A percentile compares a stretch with the other conserved stretches of the same genome.
Evolutionary conservation across 2,329 filamentous ascomycete species (phyloP).

Genomic region (Aspergillus fumigatiaffinis): DNA sequence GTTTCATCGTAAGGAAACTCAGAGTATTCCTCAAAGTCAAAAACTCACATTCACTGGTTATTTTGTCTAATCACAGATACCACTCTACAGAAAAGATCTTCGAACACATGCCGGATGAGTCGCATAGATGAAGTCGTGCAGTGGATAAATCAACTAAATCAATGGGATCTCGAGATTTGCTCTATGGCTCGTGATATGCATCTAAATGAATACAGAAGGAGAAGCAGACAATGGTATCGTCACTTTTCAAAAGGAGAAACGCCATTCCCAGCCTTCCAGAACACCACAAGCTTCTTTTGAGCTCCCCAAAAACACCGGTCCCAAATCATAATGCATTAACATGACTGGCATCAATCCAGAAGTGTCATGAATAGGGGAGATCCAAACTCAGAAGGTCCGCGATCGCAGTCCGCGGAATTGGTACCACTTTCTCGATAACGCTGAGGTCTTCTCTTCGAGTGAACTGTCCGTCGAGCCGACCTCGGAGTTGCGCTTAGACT

Average conservation of each 20-base stretch:
- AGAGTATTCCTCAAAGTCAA: background rate
- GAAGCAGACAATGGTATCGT: background rate
- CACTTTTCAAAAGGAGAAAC: background rate
- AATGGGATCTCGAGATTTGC: background rate
- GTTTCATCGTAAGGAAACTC: background rate
- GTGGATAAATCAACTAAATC: background rate
- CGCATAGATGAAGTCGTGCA: background rate
- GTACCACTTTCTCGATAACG: constrained; percentile 27
- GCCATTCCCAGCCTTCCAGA: background rate
- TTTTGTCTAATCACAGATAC: background rate
- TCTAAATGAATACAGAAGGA: background rate
- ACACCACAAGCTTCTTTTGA: background rate
- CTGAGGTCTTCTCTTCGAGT: constrained; percentile 23
- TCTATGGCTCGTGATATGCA: background rate
- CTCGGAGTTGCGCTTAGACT: constrained; percentile 7
- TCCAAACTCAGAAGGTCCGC: constrained; percentile 12
- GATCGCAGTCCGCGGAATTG: constrained; percentile 25
- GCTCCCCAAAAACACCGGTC: background rate
- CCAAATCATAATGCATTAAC: background rate
- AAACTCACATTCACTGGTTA: background rate
- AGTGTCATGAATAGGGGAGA: background rate
- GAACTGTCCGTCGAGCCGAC: constrained; percentile 1
- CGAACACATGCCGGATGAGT: background rate
- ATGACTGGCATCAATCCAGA: background rate
- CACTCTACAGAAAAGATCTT: background rate